Percentiles rank a stretch among this genome's conserved stretches.
phyloP scores from a whole-genome alignment of 2,329 filamentous ascomycete genomes.

The Knufia fluminis region DNA sequence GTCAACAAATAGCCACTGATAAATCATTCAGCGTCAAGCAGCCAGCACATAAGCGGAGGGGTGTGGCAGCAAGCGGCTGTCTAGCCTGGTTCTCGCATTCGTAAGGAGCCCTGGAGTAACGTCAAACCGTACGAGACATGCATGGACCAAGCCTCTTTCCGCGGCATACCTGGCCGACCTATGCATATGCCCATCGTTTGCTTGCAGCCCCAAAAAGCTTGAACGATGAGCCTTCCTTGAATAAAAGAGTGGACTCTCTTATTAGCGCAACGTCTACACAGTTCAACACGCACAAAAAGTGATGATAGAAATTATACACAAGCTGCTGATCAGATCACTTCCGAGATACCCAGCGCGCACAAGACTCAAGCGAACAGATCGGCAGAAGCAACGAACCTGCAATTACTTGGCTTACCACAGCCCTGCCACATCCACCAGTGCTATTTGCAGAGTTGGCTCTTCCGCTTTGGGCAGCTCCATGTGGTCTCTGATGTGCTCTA shows the following conservation, averaged over 20 bases:
- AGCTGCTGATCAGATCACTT: neutral
- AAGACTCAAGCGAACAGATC: neutral
- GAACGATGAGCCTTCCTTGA: neutral
- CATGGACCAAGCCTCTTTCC: too few species aligned
- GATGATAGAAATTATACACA: neutral
- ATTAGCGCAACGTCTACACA: neutral
- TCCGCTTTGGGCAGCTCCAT: too few species aligned
- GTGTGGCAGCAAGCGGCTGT: neutral
- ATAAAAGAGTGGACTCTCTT: neutral
- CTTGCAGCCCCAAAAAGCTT: neutral
- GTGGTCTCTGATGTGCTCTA: too few species aligned
- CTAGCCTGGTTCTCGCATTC: too few species aligned
- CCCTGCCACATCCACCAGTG: neutral
- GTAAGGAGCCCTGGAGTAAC: too few species aligned
- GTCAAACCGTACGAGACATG: too few species aligned
- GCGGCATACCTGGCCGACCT: neutral
- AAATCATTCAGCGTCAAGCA: too few species aligned
- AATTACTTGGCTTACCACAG: neutral
- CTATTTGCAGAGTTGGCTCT: neutral
- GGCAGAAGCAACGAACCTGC: neutral
- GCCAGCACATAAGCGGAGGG: too few species aligned
- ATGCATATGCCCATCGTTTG: neutral
- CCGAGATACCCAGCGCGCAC: neutral
- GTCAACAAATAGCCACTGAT: neutral
- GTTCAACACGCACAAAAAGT: too few species aligned